Conservation (phyloP, 202 grass and related monocot species). For the Zizania palustris region DNA sequence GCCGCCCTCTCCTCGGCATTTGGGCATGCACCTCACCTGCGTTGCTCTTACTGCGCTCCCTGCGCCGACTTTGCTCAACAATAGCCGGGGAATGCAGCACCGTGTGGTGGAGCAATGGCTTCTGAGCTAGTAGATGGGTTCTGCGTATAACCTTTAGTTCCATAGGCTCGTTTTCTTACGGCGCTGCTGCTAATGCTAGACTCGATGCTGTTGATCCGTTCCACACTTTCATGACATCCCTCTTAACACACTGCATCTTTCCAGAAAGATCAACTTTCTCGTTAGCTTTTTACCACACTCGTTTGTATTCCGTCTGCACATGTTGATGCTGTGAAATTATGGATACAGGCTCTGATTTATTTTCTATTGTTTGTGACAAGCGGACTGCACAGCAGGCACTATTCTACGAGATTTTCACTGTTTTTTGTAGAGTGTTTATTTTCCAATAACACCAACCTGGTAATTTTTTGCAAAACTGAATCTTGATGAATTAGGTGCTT, state of each 20-base stretch:
- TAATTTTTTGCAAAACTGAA: neutral
- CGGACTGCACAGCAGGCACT: neutral
- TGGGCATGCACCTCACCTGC: constrained; percentile 48
- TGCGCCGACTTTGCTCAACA: neutral
- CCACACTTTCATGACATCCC: neutral
- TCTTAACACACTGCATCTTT: neutral
- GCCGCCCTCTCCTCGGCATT: constrained; percentile 40
- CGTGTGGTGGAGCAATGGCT: neutral
- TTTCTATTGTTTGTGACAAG: neutral
- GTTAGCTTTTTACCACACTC: neutral
- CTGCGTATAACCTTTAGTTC: neutral
- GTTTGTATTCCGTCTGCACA: neutral
- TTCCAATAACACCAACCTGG: neutral
- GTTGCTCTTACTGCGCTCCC: neutral
- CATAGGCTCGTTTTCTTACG: neutral
- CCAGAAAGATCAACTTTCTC: constrained; percentile 4
- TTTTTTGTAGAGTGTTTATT: neutral
- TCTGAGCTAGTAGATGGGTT: neutral
- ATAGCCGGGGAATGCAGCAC: neutral
- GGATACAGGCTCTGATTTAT: neutral
- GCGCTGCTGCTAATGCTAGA: neutral
- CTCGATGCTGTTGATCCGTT: neutral
- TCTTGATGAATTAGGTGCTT: neutral
- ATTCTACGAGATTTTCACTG: neutral
- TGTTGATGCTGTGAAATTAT: constrained; percentile 5